These are phyloP conservation scores for Aspergillus fijiensis DNA, from an alignment of 2,329 filamentous ascomycete genomes.

Conservation along the genomic window DNA sequence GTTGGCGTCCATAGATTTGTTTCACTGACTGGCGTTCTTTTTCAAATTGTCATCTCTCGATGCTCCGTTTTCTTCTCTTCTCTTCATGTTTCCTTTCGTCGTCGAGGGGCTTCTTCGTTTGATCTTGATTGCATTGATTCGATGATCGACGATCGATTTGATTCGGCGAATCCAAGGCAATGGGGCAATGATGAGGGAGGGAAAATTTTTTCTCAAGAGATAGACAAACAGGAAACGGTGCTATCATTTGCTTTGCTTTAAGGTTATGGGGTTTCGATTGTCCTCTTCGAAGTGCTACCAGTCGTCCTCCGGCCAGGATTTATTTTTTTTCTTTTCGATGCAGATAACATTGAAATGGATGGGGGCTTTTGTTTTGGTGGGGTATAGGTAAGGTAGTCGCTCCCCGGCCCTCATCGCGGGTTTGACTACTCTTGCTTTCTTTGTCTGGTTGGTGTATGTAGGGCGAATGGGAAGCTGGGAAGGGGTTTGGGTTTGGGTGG, in stretches of 20 bases:
- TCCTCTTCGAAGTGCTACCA: too few species aligned
- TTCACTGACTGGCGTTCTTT: neutral
- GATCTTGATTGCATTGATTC: neutral
- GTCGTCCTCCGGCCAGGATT: too few species aligned
- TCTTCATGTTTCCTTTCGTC: neutral
- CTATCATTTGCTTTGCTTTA: neutral
- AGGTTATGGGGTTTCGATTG: neutral
- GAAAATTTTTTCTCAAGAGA: neutral
- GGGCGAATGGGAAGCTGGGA: neutral
- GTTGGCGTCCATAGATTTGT: neutral
- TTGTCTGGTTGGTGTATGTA: neutral
- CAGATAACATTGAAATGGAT: neutral
- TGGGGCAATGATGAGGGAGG: neutral
- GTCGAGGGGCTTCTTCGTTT: neutral
- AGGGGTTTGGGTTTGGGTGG: neutral
- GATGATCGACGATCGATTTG: neutral
- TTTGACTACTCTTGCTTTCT: neutral
- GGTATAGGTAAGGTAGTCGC: neutral
- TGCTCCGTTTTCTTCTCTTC: neutral
- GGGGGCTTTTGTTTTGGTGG: neutral
- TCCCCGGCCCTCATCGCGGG: neutral
- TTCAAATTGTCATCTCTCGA: neutral
- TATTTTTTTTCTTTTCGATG: neutral
- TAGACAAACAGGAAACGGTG: neutral
- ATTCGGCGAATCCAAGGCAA: neutral